These are phyloP conservation scores for Fagopyrum homotropicum DNA, from an alignment of 148 eudicot species.

Conservation along the genomic window DNA sequence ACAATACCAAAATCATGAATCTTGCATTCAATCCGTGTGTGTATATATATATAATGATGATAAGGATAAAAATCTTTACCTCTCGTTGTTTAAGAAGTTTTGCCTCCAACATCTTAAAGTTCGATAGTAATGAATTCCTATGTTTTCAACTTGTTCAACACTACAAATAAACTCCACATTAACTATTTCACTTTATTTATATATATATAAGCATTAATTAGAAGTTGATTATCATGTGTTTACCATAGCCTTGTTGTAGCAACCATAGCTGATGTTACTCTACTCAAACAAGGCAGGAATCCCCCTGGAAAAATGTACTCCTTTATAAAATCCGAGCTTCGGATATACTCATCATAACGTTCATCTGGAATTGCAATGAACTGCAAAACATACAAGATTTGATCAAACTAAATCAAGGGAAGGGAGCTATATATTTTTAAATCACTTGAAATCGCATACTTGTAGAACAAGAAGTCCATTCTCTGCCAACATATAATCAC, in stretches of 20 bases:
- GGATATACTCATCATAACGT: conserved; percentile 41
- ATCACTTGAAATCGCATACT: conserved; percentile 26
- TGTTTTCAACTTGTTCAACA: conserved; percentile 52
- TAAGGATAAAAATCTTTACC: conserved; percentile 14
- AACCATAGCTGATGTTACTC: conserved; percentile 56
- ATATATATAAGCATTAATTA: no score
- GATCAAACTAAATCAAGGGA: not conserved
- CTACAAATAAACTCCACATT: conserved; percentile 20
- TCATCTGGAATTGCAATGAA: conserved; percentile 50
- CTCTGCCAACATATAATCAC: conserved; percentile 61
- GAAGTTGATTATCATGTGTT: not conserved
- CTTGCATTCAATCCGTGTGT: no score
- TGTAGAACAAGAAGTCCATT: conserved; percentile 77
- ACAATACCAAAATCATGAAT: no score
- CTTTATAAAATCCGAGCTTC: conserved; percentile 47
- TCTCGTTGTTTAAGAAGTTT: conserved; percentile 39
- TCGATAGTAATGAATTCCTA: conserved; percentile 49
- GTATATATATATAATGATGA: no score
- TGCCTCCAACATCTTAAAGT: conserved; percentile 49
- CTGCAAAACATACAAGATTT: conserved; percentile 17
- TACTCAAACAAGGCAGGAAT: conserved; percentile 42
- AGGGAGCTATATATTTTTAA: not conserved
- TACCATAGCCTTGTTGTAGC: conserved; percentile 55
- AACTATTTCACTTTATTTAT: no score
- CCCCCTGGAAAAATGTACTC: conserved; percentile 63